Conservation (phyloP, 2,329 filamentous ascomycete genomes). For the Diaporthe sp. region DNA sequence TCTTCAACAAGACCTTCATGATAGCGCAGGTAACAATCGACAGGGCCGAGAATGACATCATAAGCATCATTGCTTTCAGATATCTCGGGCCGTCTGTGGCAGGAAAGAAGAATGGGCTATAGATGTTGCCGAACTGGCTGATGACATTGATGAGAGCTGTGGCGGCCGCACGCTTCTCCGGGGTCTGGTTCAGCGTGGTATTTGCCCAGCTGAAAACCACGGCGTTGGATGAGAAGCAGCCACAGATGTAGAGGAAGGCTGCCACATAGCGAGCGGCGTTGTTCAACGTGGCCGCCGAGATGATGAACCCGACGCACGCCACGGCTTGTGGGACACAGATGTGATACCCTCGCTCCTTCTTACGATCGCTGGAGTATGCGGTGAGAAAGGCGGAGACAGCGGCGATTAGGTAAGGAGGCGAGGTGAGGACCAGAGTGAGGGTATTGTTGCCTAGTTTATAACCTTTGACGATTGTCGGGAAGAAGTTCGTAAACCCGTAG, state of each 20-base stretch:
- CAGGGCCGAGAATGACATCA: not conserved
- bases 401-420: conserved; percentile 58
- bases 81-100: conserved; percentile 41
- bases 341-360: conserved; percentile 54
- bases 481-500: not conserved
- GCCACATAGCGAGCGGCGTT: conserved; percentile 45
- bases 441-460: conserved; percentile 51
- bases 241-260: conserved; percentile 48
- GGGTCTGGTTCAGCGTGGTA: conserved; percentile 52
- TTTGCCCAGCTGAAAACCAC: conserved; percentile 56
- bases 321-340: conserved; percentile 50
- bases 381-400: conserved; percentile 52
- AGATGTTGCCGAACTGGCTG: conserved; percentile 49
- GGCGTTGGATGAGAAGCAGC: conserved; percentile 52
- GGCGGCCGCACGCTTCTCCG: conserved; percentile 54
- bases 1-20: not conserved
- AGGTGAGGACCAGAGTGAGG: conserved; percentile 54
- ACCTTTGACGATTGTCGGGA: conserved; percentile 37
- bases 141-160: conserved; percentile 47
- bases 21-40: not conserved
- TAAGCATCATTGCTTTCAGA: conserved; percentile 20
- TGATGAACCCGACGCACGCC: conserved; percentile 52
- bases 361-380: conserved; percentile 53
- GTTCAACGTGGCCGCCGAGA: conserved; percentile 44
- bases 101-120: conserved; percentile 53